Percentiles rank a stretch among this genome's conserved stretches.
phyloP scores from a whole-genome alignment of 495 filamentous ascomycete genomes.

The Trichoderma reesei region DNA sequence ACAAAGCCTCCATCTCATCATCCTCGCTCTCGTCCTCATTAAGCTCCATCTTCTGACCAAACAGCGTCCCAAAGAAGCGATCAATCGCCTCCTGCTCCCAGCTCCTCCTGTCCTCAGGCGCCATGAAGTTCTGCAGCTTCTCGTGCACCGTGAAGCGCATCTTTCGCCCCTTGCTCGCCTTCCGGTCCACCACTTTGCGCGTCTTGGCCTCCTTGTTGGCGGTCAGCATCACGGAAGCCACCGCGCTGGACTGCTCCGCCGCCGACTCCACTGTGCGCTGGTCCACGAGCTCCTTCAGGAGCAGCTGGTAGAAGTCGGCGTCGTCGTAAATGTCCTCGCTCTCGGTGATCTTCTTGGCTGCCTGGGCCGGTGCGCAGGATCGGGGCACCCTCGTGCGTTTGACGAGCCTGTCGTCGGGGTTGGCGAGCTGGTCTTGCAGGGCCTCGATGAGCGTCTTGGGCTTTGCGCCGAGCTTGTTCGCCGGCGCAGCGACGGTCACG shows the following conservation, averaged over 20 bases:
- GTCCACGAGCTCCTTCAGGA: conserved; percentile 86
- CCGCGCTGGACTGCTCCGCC: conserved; percentile 30
- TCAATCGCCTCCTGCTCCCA: conserved; percentile 75
- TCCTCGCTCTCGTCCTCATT: conserved; percentile 56
- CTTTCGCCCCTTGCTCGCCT: conserved; percentile 91
- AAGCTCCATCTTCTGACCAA: conserved; percentile 68
- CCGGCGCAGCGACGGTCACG: conserved; percentile 30
- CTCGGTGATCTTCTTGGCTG: conserved; percentile 41
- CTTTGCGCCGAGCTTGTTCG: conserved; percentile 45
- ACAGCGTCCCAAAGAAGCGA: conserved; percentile 79
- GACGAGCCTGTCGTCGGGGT: conserved; percentile 52
- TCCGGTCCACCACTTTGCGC: conserved; percentile 77
- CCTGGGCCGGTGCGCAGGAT: conserved; percentile 62
- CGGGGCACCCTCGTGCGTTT: conserved; percentile 55
- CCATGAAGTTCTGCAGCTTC: conserved; percentile 98
- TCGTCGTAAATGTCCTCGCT: conserved; percentile 70
- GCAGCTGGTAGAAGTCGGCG: conserved; percentile 81
- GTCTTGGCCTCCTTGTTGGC: conserved; percentile 74
- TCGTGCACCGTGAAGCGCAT: conserved; percentile 89
- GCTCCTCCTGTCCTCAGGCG: conserved; percentile 64
- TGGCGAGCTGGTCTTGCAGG: conserved; percentile 64
- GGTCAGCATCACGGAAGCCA: conserved; percentile 42
- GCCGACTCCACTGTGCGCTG: conserved; percentile 58
- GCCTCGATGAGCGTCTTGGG: conserved; percentile 56
- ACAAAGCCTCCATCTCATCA: conserved; percentile 45